Percentiles rank a stretch among this genome's conserved stretches.
Evolutionary conservation across 768 basidiomycete genomes (phyloP).

Genomic region (Chlorophyllum brunneum): DNA sequence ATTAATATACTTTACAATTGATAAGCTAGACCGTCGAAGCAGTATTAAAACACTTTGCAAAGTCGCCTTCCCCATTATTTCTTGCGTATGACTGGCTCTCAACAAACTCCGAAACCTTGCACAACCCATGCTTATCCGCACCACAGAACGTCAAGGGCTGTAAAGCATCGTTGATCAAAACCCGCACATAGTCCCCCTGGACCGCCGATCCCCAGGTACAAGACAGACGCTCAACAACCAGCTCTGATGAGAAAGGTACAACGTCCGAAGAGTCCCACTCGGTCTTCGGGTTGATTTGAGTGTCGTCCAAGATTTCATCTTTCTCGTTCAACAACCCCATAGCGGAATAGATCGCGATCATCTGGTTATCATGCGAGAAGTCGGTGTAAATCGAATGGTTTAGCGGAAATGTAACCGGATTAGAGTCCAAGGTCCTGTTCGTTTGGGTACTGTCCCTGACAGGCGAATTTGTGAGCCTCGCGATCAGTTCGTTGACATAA

Average conservation of each 20-base stretch:
- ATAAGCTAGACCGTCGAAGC: too few species aligned
- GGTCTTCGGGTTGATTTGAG: conserved; percentile 26
- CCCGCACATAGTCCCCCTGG: conserved; percentile 52
- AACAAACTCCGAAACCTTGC: conserved; percentile 62
- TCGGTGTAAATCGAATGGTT: conserved; percentile 65
- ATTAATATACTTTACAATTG: too few species aligned
- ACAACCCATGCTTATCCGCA: conserved; percentile 51
- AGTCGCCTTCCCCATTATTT: conserved; percentile 68
- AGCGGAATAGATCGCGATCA: conserved; percentile 71
- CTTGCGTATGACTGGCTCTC: conserved; percentile 67
- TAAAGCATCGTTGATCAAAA: conserved; percentile 76
- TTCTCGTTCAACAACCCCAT: conserved; percentile 49
- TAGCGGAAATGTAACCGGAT: conserved; percentile 68
- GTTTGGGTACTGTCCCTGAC: conserved; percentile 72
- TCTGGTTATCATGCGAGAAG: conserved; percentile 85
- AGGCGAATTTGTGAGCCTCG: conserved; percentile 62
- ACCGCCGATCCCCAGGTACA: conserved; percentile 29
- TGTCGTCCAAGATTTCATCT: conserved; percentile 28
- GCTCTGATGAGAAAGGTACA: conserved; percentile 71
- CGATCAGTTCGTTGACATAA: conserved; percentile 88
- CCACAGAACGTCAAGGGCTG: conserved; percentile 63
- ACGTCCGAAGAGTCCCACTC: conserved; percentile 56
- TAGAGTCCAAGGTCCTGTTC: conserved; percentile 65
- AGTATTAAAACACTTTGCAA: conserved; percentile 56
- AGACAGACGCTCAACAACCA: conserved; percentile 68